Base-by-base conservation (phyloP, 2,329 filamentous ascomycete genomes). In the Dendryphion nanum region DNA sequence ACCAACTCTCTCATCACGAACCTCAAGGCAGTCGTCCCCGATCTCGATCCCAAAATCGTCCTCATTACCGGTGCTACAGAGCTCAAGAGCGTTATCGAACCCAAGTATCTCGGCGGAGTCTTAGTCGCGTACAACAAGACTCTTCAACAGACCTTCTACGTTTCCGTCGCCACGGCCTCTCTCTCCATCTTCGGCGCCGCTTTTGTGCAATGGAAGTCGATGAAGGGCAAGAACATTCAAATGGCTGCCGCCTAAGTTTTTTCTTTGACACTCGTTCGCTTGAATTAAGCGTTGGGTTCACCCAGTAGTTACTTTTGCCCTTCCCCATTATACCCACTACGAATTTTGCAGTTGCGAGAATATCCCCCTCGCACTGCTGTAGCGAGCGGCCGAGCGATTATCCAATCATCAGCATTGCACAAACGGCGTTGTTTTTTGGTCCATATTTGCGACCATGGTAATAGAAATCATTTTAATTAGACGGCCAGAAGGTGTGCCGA, bases 51-150 rank as follows among this genome's bases (percentile, higher is more conserved):
- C 0, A 43, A 37, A 10, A 44, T 69, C n/a, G 69, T 77, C 3
- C 54, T 73, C 12, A 50, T 50, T 2, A 68, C 69, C 4, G 77
- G 77, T 24, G 76, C 77, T 1, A 88, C 83, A 0, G 74, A 80
- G 32, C 68, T 90, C 16, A 74, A 76, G 42, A 47, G 57, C 29
- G 57, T 69, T 2, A 77, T 87, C 18, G 67, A 74, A 0, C 47
- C 63, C 0, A 50, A 78, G 42, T 76, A 72, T 41, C 59, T 82
- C 4, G 53, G 60, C 2, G 64, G 69, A 1, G 81, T 89, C 6
- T 67, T 82, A 2, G 46, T 68, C 0, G 83, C 81, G 0, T 88
- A 88, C 65, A 86, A 86, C 54, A 58, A 69, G 17, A 71, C 81
- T 0, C 61, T 88, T 24, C 72, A 73, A 2, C 64, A 74, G 41